A percentile compares a stretch with the other conserved stretches of the same genome.
Conservation (phyloP, 2,329 filamentous ascomycete genomes). For the Penicillium concentricum region DNA sequence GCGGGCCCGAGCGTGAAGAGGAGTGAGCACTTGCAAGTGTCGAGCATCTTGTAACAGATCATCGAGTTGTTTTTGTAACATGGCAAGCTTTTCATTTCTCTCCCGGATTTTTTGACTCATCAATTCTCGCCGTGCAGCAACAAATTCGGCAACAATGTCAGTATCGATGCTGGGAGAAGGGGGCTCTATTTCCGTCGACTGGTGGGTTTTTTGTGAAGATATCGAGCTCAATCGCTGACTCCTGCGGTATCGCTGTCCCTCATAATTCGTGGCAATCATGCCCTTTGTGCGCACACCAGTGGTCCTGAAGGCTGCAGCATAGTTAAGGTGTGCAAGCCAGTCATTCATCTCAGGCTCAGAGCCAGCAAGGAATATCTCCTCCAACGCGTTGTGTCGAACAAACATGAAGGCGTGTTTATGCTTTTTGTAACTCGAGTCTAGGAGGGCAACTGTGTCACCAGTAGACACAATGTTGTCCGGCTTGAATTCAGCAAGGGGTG, state of each 20-base stretch:
- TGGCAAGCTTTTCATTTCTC: constrained; percentile 73
- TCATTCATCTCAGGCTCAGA: constrained; percentile 91
- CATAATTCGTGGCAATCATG: constrained; percentile 78
- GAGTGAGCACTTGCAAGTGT: constrained; percentile 83
- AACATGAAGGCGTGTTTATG: constrained; percentile 96
- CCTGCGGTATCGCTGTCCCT: constrained; percentile 66
- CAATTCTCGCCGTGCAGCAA: constrained; percentile 74
- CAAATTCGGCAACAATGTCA: constrained; percentile 82
- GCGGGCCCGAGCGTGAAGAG: constrained; percentile 84
- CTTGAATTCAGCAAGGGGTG: constrained; percentile 87
- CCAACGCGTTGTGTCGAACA: constrained; percentile 78
- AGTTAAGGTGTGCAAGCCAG: constrained; percentile 94
- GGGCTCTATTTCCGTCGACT: constrained; percentile 67
- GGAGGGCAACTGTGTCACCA: constrained; percentile 82
- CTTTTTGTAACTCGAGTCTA: constrained; percentile 81
- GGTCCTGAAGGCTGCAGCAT: constrained; percentile 89
- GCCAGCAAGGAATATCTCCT: constrained; percentile 89
- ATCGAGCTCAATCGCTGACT: constrained; percentile 63
- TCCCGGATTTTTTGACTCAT: constrained; percentile 83
- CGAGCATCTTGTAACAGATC: constrained; percentile 82
- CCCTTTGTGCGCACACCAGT: constrained; percentile 88
- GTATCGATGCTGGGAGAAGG: constrained; percentile 70
- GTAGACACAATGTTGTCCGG: constrained; percentile 92
- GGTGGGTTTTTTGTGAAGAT: constrained; percentile 58
- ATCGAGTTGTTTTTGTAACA: constrained; percentile 75